Base-by-base conservation (phyloP, 495 filamentous ascomycete species). In the Tuber umbilicatum region DNA sequence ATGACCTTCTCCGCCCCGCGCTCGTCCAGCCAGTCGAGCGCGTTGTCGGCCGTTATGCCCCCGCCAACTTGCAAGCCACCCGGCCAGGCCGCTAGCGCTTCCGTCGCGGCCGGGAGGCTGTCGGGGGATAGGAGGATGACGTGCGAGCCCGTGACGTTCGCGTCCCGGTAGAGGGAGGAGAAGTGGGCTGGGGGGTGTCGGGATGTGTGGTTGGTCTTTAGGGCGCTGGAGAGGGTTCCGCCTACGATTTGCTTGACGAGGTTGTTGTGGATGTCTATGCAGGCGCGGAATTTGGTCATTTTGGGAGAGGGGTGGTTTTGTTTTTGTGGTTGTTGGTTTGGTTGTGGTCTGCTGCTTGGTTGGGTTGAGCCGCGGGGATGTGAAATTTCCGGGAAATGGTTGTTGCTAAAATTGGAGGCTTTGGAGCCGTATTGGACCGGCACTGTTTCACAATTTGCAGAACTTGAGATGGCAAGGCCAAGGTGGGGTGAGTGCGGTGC, bases 261-360 rank as follows among this genome's bases (percentile, higher is more conserved):
- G 10, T 96, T 96, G 14, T 94, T 90, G 85, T 99, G 95, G 40
- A 99, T 88, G 84, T 99, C 95, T 83, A 99, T 98, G 83, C 95
- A 99, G 23, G 95, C 96, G 21, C 95, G 87, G 83, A 98, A 99
- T 81, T 89, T 88, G 5, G 96, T 97, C 95, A 99, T 99, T 74
- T 82, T 86, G 41, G 67, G 19, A 6, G 45, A 12, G 47, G 7
- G 47, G 45, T 50, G 45, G 45, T 50, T 27, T 35, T 64, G 55
- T 27, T 31, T 12, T 27, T 60, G 27, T 9, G 9, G 55, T 5
- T 60, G 50, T 10, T 31, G 27, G 12, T 5, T 9, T 27, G 27
- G 43, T 5, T 60, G 55, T n/a, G 47, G 1, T 55, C 5, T n/a
- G 47, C 1, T 55, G 43, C 17, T 5, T 55, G 23, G 1, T 12